Evolutionary conservation across 306 rosid species (phyloP), one percentile per base, ranked within the genome.

Genomic region (Rosa persica): DNA sequence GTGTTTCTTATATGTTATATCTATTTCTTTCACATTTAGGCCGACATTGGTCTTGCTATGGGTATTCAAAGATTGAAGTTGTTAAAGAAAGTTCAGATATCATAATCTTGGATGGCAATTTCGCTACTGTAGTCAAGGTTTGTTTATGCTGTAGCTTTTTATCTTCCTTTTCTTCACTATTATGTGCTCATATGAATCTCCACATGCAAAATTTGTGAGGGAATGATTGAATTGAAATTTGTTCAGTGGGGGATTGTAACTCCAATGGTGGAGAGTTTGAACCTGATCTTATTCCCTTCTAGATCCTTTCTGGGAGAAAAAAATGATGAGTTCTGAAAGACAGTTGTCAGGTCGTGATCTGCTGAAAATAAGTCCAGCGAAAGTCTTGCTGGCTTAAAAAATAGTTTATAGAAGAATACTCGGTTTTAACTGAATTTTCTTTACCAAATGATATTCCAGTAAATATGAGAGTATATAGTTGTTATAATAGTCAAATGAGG

Each of bases 31-130:
- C 68, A 9, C 46, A 27, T 42, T 42, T 13, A 93, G 98, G 96
- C 98, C 11, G 96, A 89, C 80, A 94, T 94, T 64, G 95, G 97
- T 82, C 91, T 94, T 85, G 92, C 96, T 72, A 90, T 94, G 97
- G 95, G 95, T 16, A 90, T 89, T 44, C 84, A 80, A 77, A 97
- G 47, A 90, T 96, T 42, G 92, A 92, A 86, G 96, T 92, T 74
- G 96, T 94, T n/a, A 92, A 90, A 76, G 97, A 94, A 82, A 94
- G 91, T 83, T 94, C 96, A 0, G 98, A 90, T 81, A 86, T 94
- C 73, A 87, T 94, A 74, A 94, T 94, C 81, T 88, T 94, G 89
- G 97, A 94, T 80, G 97, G 92, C 85, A 90, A 85, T 80, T 92
- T 94, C 70, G 85, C 96, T 67, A 87, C 97, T 5, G 88, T 94